Evolutionary conservation across 2,329 filamentous ascomycete species (phyloP).

Genomic region (Diplodia scrobiculata): DNA sequence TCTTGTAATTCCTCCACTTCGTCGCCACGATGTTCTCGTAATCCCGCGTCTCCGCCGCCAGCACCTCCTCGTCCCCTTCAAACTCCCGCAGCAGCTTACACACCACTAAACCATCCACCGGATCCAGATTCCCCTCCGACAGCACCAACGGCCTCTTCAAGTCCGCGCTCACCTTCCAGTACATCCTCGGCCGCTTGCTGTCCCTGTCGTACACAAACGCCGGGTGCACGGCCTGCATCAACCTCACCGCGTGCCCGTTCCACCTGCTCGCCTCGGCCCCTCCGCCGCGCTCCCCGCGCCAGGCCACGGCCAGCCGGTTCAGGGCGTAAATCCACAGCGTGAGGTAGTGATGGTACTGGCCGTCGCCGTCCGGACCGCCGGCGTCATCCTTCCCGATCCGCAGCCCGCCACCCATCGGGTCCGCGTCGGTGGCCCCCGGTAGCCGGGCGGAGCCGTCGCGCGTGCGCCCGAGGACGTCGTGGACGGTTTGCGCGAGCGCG

Average conservation of each 20-base stretch:
- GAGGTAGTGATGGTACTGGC: slow-evolving; percentile 64
- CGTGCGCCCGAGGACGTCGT: slow-evolving; percentile 56
- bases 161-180: slow-evolving; percentile 61
- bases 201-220: slow-evolving; percentile 52
- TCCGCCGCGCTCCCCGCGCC: neutral
- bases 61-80: slow-evolving; percentile 38
- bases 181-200: slow-evolving; percentile 47
- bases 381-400: slow-evolving; percentile 60
- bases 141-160: slow-evolving; percentile 52
- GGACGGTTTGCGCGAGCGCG: slow-evolving; percentile 55
- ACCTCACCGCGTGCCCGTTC: slow-evolving; percentile 55
- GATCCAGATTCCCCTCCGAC: slow-evolving; percentile 60
- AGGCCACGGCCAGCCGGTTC: slow-evolving; percentile 55
- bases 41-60: slow-evolving; percentile 56
- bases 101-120: slow-evolving; percentile 34
- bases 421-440: slow-evolving; percentile 54
- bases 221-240: slow-evolving; percentile 58
- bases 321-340: slow-evolving; percentile 66
- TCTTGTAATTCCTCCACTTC: slow-evolving; percentile 50
- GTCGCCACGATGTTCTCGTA: slow-evolving; percentile 54
- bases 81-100: slow-evolving; percentile 35
- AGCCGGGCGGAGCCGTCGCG: slow-evolving; percentile 54
- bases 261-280: slow-evolving; percentile 48
- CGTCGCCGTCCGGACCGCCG: slow-evolving; percentile 56
- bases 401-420: slow-evolving; percentile 58